Base-by-base conservation (phyloP, 1,284 basidiomycete species). In the Sphaerobolus stellatus region DNA sequence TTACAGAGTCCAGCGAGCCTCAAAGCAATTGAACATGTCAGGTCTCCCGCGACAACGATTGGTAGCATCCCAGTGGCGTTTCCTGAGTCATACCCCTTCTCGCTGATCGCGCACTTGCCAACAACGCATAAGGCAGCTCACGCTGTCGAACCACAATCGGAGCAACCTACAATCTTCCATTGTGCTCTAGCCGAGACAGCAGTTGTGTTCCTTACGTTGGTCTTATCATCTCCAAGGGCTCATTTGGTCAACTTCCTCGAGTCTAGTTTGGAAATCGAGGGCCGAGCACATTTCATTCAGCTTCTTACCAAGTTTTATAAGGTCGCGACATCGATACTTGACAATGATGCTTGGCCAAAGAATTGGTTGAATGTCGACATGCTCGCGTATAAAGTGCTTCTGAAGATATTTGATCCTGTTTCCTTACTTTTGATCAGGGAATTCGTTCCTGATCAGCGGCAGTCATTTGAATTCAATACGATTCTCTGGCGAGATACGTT, bases 301-400 rank as follows among this genome's bases (percentile, higher is more conserved):
- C 77, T 94, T 16, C 74, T 98, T 18, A 80, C 80, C 9, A 82
- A 88, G 55, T 84, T 94, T 59, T 97, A 97, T 77, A 85, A 81
- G 52, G 88, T 94, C 24, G 84, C 86, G 3, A 80, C 78, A 2
- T 95, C 93, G 6, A 90, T 98, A 52, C 74, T 98, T 57, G 80
- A 86, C 59, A 91, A 92, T 64, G 88, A 95, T 44, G 91, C 94
- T 0, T 98, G 93, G 77, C 94, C 95, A 0, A 82, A 79, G 59
- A 87, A 86, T 44, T 98, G 96, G 96, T 78, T 98, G 59, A 98
- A 96, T 59, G 83, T 96, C 62, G 93, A 92, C 61, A 86, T 97
- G 51, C 77, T 98, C 58, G 86, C 90, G 0, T 94, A 97, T 70
- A 91, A 90, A 59, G 88, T 93, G 33, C 72, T 95, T 61, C 82